Base-by-base conservation (phyloP, 2,329 filamentous ascomycete species). In the Ophiosphaerella narmari region DNA sequence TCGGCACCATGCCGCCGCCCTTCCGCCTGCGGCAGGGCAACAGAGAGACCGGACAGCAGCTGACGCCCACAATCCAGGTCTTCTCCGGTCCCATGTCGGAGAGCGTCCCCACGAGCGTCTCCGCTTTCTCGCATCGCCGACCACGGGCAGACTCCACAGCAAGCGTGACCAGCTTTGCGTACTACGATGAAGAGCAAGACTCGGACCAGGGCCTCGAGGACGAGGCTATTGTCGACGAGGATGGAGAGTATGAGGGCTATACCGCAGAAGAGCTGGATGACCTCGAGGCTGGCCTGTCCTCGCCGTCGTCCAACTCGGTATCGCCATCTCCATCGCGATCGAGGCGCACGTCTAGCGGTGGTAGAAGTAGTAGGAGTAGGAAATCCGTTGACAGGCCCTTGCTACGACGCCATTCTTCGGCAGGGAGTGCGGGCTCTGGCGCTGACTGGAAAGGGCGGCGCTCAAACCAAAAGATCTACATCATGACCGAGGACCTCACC, bases 41-140 rank as follows among this genome's bases (percentile, higher is more conserved):
- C 34, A 51, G 40, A 48, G 47, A 46, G 46, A 57, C 60, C 58
- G 59, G 55, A 63, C 65, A 67, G 46, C 67, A 66, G 63, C 69
- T 73, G 68, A 73, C 68, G 65, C 55, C 63, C 31, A 62, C 52
- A 60, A 66, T 67, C 62, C 64, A 83, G 82, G 83, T 96, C 40
- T 99, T 93, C 75, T 88, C 93, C 21, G 94, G 94, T 6, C 94
- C 93, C 6, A 86, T 97, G 66, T 92, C 91, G 46, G 94, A 99
- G 77, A 97, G 91, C 68, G 84, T 99, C n/a, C 94, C 94, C 1
- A 94, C 90, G 9, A 97, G 92, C 68, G 82, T 92, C 32, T 91
- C 91, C n/a, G 89, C 91, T 29, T 99, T 99, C 71, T 87, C 86
- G 40, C 92, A 96, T 73, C 89, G 91, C 52, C 85, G 91, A 52